Evolutionary conservation across 768 basidiomycete species (phyloP), one percentile per base, ranked within the genome.

Genomic region (Trametes cingulata): DNA sequence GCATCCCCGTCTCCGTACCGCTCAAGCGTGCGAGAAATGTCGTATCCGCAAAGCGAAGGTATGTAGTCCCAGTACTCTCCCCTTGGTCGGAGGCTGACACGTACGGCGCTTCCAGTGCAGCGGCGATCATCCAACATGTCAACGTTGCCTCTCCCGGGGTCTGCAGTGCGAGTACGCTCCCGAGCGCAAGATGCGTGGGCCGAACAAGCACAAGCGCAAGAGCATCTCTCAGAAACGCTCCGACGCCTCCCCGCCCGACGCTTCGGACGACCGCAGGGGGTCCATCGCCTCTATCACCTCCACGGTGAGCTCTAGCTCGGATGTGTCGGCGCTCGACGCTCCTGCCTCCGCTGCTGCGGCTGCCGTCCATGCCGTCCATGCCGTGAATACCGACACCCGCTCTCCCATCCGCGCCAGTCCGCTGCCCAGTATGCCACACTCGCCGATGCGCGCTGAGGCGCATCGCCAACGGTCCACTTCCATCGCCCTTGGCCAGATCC

Each of bases 1-100:
- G 63, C 84, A 86, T 57, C 81, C 86, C 1, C 80, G 87, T 0
- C 72, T 87, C 29, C 81, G 88, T 50, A 90, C 89, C 0, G 83
- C 85, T 0, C 88, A 90, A 67, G 88, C 88, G 3, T 91, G 88
- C 72, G 85, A 90, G 67, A 87, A 87, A 68, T 90, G 89, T 69
- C 80, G 89, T 14, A 78, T 77, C 0, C 74, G 88, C 50, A 91
- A 90, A 71, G 88, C 86, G 29, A 91, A 91, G 80, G 88, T 17
- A 51, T 29, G 14, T 39, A 41, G 37, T 47, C 36, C 10, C 5
- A 20, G 5, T 17, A n/a, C 15, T 39, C 17, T 42, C 20, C 15
- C 45, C 20, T 22, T n/a, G n/a, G n/a, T n/a, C n/a, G n/a, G n/a
- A n/a, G 1, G 19, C 17, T 25, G 20, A 35, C 43, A 14, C 6